Base-by-base conservation (phyloP, 345 rosid genomes). In the Citrus australasica region DNA sequence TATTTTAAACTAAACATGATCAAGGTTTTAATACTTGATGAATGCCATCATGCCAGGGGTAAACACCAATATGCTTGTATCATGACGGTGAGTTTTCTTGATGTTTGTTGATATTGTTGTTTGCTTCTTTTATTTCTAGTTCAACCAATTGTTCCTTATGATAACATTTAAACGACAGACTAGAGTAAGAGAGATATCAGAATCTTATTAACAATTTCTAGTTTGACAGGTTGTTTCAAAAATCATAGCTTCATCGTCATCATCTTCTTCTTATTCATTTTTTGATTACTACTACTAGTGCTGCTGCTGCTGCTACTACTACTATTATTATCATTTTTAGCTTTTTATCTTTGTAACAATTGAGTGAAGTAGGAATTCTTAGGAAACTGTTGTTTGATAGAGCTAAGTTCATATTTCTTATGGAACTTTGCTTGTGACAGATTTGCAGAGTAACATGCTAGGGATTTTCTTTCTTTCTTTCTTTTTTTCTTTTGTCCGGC, bases 21-120 rank as follows among this genome's bases (percentile, higher is more conserved):
- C 75, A 92, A 90, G 89, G 85, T 96, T 86, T 81, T 96, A 74
- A 84, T 96, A 74, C 14, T 96, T 70, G 99, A 96, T 88, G 99
- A 96, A 81, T 96, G 99, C 71, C 99, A 96, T 83, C 97, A 94
- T 79, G 86, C 98, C 14, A 48, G 87, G 67, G 95, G 98, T 69
- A 86, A 84, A 17, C 85, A 88, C 71, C 90, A 97, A 13, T 96
- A 94, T 82, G 97, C 98, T 78, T 82, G 85, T 76, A 94, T 96
- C 61, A 84, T 96, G 97, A 85, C 55, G 80, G 99, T 96, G 77
- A 91, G 95, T 76, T 11, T 25, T 83, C 69, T 64, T 56, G n/a
- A 67, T 67, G n/a, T 28, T 61, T 61, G 16, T 22, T 73, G 24
- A 38, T 24, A 58, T 59, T 32, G 25, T 21, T 40, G 48, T 40